A percentile compares a stretch with the other conserved stretches of the same genome.
These are phyloP conservation scores for Lactuca sativa DNA, from an alignment of 129 eudicot genomes.

Conservation along the genomic window DNA sequence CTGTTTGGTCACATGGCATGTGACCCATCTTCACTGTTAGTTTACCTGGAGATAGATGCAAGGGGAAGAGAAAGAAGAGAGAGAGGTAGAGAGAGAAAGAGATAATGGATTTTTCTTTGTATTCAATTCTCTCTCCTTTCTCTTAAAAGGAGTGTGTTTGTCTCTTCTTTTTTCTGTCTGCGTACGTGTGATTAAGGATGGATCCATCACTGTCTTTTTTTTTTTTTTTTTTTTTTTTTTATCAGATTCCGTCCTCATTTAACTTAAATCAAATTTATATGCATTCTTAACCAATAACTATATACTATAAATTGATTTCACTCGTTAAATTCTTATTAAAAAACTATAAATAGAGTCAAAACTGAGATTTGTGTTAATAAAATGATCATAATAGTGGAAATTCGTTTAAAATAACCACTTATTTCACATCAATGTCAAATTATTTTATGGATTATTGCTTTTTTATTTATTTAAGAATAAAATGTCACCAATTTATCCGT, in stretches of 20 bases:
- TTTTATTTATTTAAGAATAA: too few species aligned
- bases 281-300: not conserved
- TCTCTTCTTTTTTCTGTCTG: conserved; percentile 58
- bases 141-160: conserved; percentile 57
- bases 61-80: conserved; percentile 1
- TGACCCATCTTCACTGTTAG: conserved; percentile 59
- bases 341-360: too few species aligned
- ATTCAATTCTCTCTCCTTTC: not conserved
- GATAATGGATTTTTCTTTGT: not conserved
- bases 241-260: conserved; percentile 49
- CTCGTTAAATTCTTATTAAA: too few species aligned
- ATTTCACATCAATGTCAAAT: too few species aligned
- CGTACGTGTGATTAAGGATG: conserved; percentile 95
- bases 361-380: too few species aligned
- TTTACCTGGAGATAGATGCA: conserved; percentile 43
- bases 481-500: too few species aligned
- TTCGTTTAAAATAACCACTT: too few species aligned
- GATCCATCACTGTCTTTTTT: conserved; percentile 67
- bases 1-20: conserved; percentile 94
- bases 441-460: too few species aligned
- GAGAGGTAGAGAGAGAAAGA: not conserved
- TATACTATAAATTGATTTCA: too few species aligned
- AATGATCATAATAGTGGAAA: too few species aligned
- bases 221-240: conserved; percentile 42
- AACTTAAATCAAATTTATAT: conserved; percentile 18